Conservation (phyloP, 106 monocot species). For the Phalaenopsis aphrodite region DNA sequence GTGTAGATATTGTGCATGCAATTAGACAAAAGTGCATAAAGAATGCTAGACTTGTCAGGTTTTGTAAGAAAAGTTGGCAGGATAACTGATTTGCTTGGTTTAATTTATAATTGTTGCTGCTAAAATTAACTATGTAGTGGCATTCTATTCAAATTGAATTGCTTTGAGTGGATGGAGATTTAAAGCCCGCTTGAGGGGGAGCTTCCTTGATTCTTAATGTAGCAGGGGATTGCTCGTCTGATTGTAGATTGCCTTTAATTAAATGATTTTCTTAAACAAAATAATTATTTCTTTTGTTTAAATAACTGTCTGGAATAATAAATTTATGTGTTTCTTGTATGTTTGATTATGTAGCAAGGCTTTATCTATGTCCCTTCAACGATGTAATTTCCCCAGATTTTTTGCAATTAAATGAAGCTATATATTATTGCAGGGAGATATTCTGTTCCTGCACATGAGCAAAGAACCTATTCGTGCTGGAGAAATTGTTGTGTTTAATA, state of each 20-base stretch:
- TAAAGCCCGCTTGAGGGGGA: background rate
- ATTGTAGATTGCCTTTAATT: background rate
- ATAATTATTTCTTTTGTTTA: background rate
- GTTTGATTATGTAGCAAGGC: background rate
- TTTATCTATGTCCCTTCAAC: background rate
- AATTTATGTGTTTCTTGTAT: background rate
- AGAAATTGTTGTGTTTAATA: conserved; percentile 70
- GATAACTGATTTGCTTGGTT: background rate
- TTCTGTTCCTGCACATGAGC: conserved; percentile 58
- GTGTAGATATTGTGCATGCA: too few relatives aligned
- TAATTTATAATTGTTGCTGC: background rate
- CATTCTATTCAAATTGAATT: conserved; percentile 1
- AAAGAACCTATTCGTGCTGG: conserved; percentile 60
- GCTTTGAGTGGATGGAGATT: background rate
- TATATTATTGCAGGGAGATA: conserved; percentile 43
- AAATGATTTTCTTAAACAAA: background rate
- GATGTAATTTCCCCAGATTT: background rate
- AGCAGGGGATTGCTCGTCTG: background rate
- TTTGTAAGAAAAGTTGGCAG: too few relatives aligned
- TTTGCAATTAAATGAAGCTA: background rate
- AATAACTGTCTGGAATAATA: background rate
- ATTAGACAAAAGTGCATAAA: too few relatives aligned
- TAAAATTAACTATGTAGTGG: background rate
- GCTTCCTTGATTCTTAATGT: background rate
- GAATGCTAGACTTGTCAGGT: too few relatives aligned